These are phyloP conservation scores for Serendipita sp. DNA, from an alignment of 768 basidiomycete species.

Conservation along the genomic window DNA sequence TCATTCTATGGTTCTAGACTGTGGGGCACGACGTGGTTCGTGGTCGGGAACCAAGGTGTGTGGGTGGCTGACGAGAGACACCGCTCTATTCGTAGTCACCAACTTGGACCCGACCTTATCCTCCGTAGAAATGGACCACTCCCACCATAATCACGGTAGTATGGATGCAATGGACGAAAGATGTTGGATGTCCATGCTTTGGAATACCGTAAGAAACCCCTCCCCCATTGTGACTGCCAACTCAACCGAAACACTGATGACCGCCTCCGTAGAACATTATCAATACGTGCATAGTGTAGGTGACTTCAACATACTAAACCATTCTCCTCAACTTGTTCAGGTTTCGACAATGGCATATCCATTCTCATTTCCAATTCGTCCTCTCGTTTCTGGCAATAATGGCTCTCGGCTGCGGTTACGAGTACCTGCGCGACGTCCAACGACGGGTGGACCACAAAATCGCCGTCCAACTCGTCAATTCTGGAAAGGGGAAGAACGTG, in stretches of 20 bases:
- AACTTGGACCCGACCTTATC: background rate
- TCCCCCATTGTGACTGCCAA: background rate
- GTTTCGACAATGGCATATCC: constrained; percentile 63
- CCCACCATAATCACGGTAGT: constrained; percentile 5
- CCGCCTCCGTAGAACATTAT: constrained; percentile 35
- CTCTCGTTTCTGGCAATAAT: constrained; percentile 51
- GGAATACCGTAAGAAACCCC: constrained; percentile 23
- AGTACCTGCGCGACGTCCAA: constrained; percentile 57
- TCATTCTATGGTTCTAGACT: no score
- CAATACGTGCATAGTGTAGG: constrained; percentile 57
- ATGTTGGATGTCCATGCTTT: constrained; percentile 73
- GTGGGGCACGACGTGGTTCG: background rate
- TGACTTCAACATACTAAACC: background rate
- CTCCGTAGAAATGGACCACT: constrained; percentile 7
- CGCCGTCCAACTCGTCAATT: constrained; percentile 26
- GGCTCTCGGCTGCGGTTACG: constrained; percentile 54
- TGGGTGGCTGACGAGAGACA: background rate
- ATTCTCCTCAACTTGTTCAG: background rate
- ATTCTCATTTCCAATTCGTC: constrained; percentile 35
- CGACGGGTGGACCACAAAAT: constrained; percentile 42
- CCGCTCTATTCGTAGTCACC: background rate
- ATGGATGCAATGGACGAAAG: background rate
- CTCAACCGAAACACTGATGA: background rate
- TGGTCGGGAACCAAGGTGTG: no score
- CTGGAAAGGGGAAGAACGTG: constrained; percentile 18